phyloP scores from a whole-genome alignment of 352 stramenopile genomes.

The Phytophthora rubi region DNA sequence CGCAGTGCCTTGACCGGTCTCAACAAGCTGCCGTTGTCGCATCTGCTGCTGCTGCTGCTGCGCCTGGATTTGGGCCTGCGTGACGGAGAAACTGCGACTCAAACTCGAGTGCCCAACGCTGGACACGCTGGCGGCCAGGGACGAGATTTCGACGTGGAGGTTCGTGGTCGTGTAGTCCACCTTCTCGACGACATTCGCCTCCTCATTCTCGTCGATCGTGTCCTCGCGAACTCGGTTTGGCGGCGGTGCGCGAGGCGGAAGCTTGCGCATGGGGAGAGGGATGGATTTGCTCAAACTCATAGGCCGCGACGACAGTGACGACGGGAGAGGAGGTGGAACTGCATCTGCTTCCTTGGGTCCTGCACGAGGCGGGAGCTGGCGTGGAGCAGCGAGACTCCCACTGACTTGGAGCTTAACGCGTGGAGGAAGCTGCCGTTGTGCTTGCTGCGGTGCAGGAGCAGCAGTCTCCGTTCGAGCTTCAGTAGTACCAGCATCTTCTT shows the following conservation, averaged over 20 bases:
- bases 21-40: constrained; percentile 17
- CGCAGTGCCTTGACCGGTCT: constrained; percentile 10
- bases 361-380: constrained; percentile 29
- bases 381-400: constrained; percentile 28
- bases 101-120: constrained; percentile 79
- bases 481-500: neutral
- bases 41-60: constrained; percentile 21
- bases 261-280: constrained; percentile 55
- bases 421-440: constrained; percentile 16
- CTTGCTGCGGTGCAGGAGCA: constrained; percentile 13
- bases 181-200: constrained; percentile 52
- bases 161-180: constrained; percentile 81
- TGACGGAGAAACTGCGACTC: constrained; percentile 73
- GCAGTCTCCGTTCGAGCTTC: neutral
- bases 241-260: constrained; percentile 30
- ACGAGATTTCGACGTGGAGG: constrained; percentile 85
- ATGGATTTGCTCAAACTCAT: constrained; percentile 89
- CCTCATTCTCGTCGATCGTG: constrained; percentile 53
- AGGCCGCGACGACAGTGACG: constrained; percentile 63
- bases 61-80: constrained; percentile 45
- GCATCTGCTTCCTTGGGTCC: constrained; percentile 25
- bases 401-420: constrained; percentile 34
- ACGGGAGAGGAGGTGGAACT: constrained; percentile 51
- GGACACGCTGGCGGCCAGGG: constrained; percentile 78
- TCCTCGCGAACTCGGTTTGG: constrained; percentile 32